Conservation (phyloP, 2,329 filamentous ascomycete species). For the Plenodomus biglobosus region DNA sequence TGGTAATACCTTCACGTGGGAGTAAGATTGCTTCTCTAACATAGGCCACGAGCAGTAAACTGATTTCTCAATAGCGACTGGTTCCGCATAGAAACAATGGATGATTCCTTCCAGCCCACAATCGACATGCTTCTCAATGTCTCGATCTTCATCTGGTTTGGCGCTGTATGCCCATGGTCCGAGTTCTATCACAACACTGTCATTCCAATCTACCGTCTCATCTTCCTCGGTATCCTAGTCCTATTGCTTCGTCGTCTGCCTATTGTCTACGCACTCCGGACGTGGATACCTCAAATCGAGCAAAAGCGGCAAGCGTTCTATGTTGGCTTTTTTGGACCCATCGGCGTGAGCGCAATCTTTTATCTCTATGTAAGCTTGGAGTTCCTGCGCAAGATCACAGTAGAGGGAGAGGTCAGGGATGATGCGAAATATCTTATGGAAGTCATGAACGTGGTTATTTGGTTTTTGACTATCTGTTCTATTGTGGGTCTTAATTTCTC, state of each 20-base stretch:
- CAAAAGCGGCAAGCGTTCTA: constrained; percentile 74
- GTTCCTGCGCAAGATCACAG: constrained; percentile 63
- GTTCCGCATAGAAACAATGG: constrained; percentile 85
- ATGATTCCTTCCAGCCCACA: constrained; percentile 90
- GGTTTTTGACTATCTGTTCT: constrained; percentile 83
- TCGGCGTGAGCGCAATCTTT: constrained; percentile 87
- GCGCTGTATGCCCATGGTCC: constrained; percentile 76
- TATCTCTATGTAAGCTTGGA: constrained; percentile 82
- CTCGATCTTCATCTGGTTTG: constrained; percentile 77
- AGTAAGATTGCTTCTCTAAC: constrained; percentile 51
- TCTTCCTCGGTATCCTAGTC: constrained; percentile 73
- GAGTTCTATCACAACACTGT: constrained; percentile 67
- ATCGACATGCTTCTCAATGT: constrained; percentile 95
- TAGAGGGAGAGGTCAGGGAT: constrained; percentile 61
- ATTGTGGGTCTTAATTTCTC: constrained; percentile 59
- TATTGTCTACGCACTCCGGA: constrained; percentile 72
- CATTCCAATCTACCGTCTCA: constrained; percentile 71
- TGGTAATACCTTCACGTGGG: constrained; percentile 87
- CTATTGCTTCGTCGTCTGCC: constrained; percentile 77
- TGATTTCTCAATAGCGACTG: constrained; percentile 61
- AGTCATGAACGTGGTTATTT: constrained; percentile 71
- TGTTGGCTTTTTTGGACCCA: constrained; percentile 90
- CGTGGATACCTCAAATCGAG: constrained; percentile 77
- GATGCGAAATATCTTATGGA: constrained; percentile 70
- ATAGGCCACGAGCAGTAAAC: neutral